Evolutionary conservation across 306 rosid species (phyloP).

Genomic region (Corylus heterophylla): DNA sequence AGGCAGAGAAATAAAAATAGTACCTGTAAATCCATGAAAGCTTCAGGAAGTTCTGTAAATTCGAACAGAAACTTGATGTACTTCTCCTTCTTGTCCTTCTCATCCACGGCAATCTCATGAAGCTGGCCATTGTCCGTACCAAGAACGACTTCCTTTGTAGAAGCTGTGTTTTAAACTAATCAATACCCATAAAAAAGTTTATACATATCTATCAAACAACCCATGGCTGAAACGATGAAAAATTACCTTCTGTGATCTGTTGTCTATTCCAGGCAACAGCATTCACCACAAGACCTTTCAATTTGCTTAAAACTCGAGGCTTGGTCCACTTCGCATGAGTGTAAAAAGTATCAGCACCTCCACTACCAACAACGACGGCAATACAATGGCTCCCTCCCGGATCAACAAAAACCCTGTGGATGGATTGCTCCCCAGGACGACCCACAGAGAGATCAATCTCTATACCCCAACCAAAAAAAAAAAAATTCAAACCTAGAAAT

Average conservation of each 20-base stretch:
- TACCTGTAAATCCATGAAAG: constrained; percentile 89
- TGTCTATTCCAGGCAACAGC: constrained; percentile 93
- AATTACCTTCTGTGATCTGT: constrained; percentile 87
- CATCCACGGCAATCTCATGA: constrained; percentile 82
- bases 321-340: constrained; percentile 91
- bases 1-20: constrained; percentile 12
- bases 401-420: constrained; percentile 93
- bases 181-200: not conserved
- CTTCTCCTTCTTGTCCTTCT: constrained; percentile 96
- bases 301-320: constrained; percentile 77
- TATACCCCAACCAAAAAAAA: constrained; percentile 37
- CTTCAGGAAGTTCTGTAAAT: constrained; percentile 73
- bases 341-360: constrained; percentile 87
- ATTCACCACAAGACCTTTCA: constrained; percentile 87
- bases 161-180: constrained; percentile 46
- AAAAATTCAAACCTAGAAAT: no score
- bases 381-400: constrained; percentile 97
- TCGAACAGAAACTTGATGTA: constrained; percentile 72
- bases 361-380: constrained; percentile 72
- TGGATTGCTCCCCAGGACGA: constrained; percentile 91
- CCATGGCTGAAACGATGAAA: constrained; percentile 4
- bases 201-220: constrained; percentile 7
- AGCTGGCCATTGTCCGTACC: constrained; percentile 90
- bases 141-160: constrained; percentile 87
- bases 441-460: constrained; percentile 86